phyloP scores from a whole-genome alignment of 257 asterid species.

The Fraxinus anomala region DNA sequence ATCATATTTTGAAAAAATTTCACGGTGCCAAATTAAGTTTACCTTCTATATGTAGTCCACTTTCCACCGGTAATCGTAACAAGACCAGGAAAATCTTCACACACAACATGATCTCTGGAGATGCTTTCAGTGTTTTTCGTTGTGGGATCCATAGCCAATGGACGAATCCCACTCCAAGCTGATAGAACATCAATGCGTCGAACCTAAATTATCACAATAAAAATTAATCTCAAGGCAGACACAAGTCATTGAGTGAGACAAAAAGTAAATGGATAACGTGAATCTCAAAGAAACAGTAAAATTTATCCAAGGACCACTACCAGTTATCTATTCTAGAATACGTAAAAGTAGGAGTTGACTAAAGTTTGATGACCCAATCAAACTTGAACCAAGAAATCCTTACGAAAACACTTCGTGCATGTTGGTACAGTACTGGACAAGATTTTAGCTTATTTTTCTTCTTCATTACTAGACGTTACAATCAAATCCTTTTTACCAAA shows the following conservation, averaged over 20 bases:
- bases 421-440: background rate
- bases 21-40: constrained; percentile 9
- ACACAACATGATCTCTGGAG: constrained; percentile 90
- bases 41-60: constrained; percentile 99
- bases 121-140: constrained; percentile 89
- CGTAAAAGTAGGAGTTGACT: background rate
- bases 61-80: constrained; percentile 97
- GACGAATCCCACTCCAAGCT: constrained; percentile 99
- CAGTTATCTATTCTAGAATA: background rate
- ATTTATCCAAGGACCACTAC: background rate
- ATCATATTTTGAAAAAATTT: background rate
- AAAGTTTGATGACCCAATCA: background rate
- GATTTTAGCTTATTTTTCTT: too few species aligned
- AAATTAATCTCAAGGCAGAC: constrained; percentile 27
- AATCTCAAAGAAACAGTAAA: background rate
- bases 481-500: background rate
- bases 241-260: constrained; percentile 1
- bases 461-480: too few species aligned
- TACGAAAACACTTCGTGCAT: background rate
- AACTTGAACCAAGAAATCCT: background rate
- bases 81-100: constrained; percentile 89
- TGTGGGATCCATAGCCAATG: constrained; percentile 88
- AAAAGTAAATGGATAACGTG: background rate
- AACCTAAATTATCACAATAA: constrained; percentile 51
- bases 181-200: constrained; percentile 89